Percentiles rank a stretch among this genome's conserved stretches.
These are phyloP conservation scores for Apiospora marii DNA, from an alignment of 2,329 filamentous ascomycete species.

Conservation along the genomic window DNA sequence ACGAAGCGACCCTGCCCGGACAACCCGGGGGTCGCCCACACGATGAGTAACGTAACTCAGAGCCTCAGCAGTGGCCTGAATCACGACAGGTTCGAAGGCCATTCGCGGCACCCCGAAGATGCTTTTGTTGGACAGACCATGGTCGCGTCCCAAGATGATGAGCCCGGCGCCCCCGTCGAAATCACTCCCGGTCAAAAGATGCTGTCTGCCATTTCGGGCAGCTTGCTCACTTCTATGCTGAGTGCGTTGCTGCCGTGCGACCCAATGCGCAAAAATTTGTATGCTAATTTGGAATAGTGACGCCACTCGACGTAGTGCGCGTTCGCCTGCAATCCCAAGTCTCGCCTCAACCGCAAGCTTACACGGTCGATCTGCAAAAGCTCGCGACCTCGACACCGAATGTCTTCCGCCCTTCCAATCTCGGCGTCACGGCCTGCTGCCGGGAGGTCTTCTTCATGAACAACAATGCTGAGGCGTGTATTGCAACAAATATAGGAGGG, in stretches of 20 bases:
- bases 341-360: conserved; percentile 47
- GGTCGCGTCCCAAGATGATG: conserved; percentile 43
- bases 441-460: conserved; percentile 97
- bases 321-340: conserved; percentile 90
- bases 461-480: conserved; percentile 81
- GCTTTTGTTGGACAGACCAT: conserved; percentile 43
- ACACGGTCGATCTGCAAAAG: conserved; percentile 60
- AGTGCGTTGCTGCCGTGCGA: conserved; percentile 62
- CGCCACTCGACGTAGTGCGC: conserved; percentile 94
- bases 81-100: conserved; percentile 46
- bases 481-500: conserved; percentile 67
- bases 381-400: conserved; percentile 65
- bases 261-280: conserved; percentile 22
- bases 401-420: conserved; percentile 76
- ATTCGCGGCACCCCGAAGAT: conserved; percentile 40
- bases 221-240: conserved; percentile 85
- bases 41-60: conserved; percentile 35
- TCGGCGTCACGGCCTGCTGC: conserved; percentile 94
- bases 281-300: conserved; percentile 65
- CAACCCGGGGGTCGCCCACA: conserved; percentile 36
- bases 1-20: conserved; percentile 38
- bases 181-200: conserved; percentile 91
- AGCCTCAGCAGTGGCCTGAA: conserved; percentile 42
- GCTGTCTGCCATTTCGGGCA: conserved; percentile 91
- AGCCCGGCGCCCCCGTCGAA: conserved; percentile 59